Evolutionary conservation across 495 filamentous ascomycete species (phyloP), one percentile per base, ranked within the genome.

Genomic region (Penicillium ucsense): DNA sequence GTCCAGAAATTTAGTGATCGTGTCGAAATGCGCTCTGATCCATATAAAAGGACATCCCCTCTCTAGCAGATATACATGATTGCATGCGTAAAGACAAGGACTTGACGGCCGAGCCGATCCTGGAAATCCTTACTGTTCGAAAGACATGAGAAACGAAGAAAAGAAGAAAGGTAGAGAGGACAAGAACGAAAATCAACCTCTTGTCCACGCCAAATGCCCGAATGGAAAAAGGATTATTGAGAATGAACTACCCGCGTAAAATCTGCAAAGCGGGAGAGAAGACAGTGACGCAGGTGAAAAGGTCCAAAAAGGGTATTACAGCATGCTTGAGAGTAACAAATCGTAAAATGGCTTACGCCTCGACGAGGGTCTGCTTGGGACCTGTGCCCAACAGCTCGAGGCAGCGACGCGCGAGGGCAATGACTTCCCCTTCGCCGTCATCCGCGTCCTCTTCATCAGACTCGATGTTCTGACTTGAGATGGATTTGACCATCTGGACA

Each of bases 381-480:
- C 71, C 70, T 56, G 82, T 80, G 12, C 83, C 83, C n/a, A 96
- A 73, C 29, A 95, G 74, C 65, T 95, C 90, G 35, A 94, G 71
- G 65, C 86, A 96, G 43, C 90, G 81, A 44, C 89, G 84, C 29
- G 92, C 92, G 55, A 98, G 78, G 48, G 82, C 87, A 51, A 97
- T 85, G 31, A 97, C 90, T 64, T 98, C 92, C 20, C 94, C 89
- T 65, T 98, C 92, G 11, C 86, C 86, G 54, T 95, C 89, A 53
- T 95, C 90, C 30, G 79, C 82, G 35, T 87, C 84, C 46, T 95
- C 92, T 46, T 88, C 84, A 51, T 95, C 90, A 8, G 86, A 91
- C 58, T 94, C 91, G 53, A 95, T 74, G 56, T 85, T 87, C 61
- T 84, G 89, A 57, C 95, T 89, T 5, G 88, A 85, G 55, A 97